Percentiles rank a stretch among this genome's conserved stretches.
Conservation (phyloP, 73 alveolate genomes). For the Blepharisma stoltei region DNA sequence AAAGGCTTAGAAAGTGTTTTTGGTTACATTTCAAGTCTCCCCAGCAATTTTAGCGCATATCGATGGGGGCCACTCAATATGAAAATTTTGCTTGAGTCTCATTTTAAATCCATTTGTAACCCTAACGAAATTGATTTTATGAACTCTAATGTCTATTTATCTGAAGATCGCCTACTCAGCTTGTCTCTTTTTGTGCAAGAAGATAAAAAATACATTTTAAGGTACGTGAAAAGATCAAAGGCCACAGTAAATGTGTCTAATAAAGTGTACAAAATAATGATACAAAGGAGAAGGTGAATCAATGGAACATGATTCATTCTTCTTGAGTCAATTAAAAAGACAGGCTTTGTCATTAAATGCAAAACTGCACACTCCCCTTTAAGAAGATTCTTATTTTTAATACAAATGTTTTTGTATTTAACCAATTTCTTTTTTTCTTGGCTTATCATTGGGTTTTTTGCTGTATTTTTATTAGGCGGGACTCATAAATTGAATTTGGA, state of each 20-base stretch:
- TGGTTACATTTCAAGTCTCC: conserved; percentile 37
- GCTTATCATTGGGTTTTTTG: not conserved
- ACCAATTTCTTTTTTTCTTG: not conserved
- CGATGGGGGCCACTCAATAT: conserved; percentile 30
- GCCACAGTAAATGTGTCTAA: not conserved
- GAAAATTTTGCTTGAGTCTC: too few species aligned
- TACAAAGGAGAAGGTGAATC: not conserved
- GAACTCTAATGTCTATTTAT: not conserved
- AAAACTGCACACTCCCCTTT: not conserved
- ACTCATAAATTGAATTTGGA: not conserved
- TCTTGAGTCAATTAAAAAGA: not conserved
- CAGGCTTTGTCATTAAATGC: not conserved
- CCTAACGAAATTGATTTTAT: not conserved
- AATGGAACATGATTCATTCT: not conserved
- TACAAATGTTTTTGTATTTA: not conserved
- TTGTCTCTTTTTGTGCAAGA: not conserved
- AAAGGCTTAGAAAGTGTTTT: conserved; percentile 32
- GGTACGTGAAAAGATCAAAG: not conserved
- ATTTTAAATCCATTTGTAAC: not conserved
- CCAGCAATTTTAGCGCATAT: conserved; percentile 35
- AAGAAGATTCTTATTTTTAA: not conserved
- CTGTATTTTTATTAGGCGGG: not conserved
- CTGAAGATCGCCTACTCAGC: not conserved
- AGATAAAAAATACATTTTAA: not conserved
- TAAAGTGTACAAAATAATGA: not conserved